Evolutionary conservation across 257 asterid genomes (phyloP).

Genomic region (Solanum paucissectum): DNA sequence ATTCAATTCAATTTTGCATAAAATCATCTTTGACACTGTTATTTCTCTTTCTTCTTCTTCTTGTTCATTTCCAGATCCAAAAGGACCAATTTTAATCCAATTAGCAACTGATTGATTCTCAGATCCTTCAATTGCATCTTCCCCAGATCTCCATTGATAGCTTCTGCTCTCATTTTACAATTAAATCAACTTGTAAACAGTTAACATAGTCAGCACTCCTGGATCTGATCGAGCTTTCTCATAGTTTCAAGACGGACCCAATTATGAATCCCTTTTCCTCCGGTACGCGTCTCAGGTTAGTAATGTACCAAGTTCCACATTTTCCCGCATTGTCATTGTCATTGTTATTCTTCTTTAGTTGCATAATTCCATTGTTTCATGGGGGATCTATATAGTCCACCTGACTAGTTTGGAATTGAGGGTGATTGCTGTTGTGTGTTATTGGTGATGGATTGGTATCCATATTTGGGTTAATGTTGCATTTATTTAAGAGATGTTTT

Average conservation of each 20-base stretch:
- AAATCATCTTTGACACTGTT: background rate
- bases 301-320: background rate
- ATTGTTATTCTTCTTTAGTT: background rate
- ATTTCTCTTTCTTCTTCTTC: background rate
- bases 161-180: background rate
- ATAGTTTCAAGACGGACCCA: slow-evolving; percentile 41
- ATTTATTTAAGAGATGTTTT: background rate
- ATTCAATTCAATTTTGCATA: background rate
- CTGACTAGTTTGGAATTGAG: background rate
- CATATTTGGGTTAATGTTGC: background rate
- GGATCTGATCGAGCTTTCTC: slow-evolving; percentile 68
- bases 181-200: background rate
- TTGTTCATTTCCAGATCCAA: background rate
- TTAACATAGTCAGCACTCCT: slow-evolving; percentile 14
- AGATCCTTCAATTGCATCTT: background rate
- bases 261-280: slow-evolving; percentile 90
- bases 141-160: background rate
- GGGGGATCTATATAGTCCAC: background rate
- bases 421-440: background rate
- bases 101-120: background rate
- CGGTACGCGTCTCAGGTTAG: slow-evolving; percentile 83
- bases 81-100: background rate
- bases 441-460: background rate
- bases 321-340: background rate
- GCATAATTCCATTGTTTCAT: background rate